Percentiles rank a stretch among this genome's conserved stretches.
These are phyloP conservation scores for Ceratocystis lukuohia DNA, from an alignment of 2,329 filamentous ascomycete species.

Conservation along the genomic window DNA sequence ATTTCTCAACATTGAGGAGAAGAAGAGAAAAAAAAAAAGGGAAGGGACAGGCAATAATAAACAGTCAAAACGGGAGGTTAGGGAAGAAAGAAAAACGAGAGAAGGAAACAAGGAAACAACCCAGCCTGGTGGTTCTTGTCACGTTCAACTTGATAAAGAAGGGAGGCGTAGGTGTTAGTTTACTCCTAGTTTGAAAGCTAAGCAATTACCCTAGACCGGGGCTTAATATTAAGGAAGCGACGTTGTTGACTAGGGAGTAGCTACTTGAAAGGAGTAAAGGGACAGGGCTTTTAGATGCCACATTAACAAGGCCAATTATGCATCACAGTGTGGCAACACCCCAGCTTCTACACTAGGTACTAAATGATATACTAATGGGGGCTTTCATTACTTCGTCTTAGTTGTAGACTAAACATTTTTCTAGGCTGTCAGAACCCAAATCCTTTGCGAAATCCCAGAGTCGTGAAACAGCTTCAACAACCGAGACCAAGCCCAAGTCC, in stretches of 20 bases:
- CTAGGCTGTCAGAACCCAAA: neutral
- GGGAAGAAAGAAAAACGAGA: neutral
- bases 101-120: conserved; percentile 1
- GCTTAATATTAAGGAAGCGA: conserved; percentile 3
- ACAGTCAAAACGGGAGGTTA: conserved; percentile 1
- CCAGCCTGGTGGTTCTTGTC: neutral
- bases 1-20: conserved; percentile 15
- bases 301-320: neutral
- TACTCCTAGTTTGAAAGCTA: neutral
- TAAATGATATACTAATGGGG: neutral
- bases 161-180: neutral
- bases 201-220: neutral
- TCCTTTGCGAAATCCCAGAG: neutral
- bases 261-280: neutral
- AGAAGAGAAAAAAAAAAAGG: neutral
- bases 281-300: neutral
- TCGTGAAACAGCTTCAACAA: neutral
- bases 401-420: neutral
- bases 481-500: neutral
- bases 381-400: neutral
- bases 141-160: neutral
- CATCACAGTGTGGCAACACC: neutral
- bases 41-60: conserved; percentile 3
- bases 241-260: neutral
- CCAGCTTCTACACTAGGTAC: neutral